Evolutionary conservation across 495 filamentous ascomycete species (phyloP), one percentile per base, ranked within the genome.

Genomic region (Lepraria neglecta): DNA sequence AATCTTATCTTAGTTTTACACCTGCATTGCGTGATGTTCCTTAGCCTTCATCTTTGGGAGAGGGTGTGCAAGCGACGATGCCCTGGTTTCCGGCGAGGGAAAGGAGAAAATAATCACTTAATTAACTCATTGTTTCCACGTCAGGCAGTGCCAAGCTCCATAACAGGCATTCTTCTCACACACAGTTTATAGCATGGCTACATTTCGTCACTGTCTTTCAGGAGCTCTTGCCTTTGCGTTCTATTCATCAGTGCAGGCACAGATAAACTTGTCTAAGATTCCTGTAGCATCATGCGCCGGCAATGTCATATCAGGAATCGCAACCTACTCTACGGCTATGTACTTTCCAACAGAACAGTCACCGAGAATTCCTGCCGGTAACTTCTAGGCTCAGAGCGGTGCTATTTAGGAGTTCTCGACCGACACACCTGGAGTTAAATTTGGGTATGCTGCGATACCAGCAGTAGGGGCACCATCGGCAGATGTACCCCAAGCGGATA

Each of bases 371-470:
- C 33, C 44, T 19, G 63, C 63, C 11, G 63, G 63, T 4, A 57
- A 64, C 27, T 64, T 55, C 15, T 64, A 57, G 63, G 54, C 61
- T 27, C 63, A 64, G 27, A 15, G 30, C 15, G 58, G 47, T 11
- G 63, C 63, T 17, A 38, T 61, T n/a, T 64, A 57, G 63, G 43
- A 43, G 2, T 56, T 64, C 28, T 46, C 50, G 6, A 53, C 58
- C 3, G 63, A 60, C n/a, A 64, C 58, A 19, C 40, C 52, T n/a
- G 63, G 63, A n/a, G n/a, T 61, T n/a, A 24, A 31, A 21, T 64
- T 64, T 35, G 28, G 27, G 0, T 10, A 4, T 1, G 4, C 21
- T 2, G 63, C 50, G n/a, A 56, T 61, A 14, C 58, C 63, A 14
- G 63, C 48, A 35, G 17, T 31, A 31, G 51, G 58, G 40, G 58